phyloP scores from a whole-genome alignment of 2,329 filamentous ascomycete species.

The Hymenoscyphus albidus region DNA sequence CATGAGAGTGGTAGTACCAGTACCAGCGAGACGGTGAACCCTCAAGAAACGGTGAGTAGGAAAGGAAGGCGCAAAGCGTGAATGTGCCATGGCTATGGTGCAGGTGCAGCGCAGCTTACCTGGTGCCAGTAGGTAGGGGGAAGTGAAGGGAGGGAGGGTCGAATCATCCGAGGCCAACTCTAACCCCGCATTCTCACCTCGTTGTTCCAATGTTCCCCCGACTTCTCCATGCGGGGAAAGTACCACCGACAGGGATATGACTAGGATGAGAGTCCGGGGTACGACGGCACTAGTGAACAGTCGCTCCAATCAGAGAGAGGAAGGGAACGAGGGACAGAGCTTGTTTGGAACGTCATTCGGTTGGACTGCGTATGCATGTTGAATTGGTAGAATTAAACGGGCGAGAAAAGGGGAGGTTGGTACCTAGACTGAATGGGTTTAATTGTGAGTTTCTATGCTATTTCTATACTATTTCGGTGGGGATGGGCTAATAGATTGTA shows the following conservation, averaged over 20 bases:
- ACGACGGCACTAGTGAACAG: slow-evolving; percentile 8
- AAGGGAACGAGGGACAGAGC: not conserved
- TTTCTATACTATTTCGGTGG: not conserved
- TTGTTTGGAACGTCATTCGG: slow-evolving; percentile 17
- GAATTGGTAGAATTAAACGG: not conserved
- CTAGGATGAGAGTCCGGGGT: not conserved
- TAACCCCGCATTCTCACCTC: slow-evolving; percentile 14
- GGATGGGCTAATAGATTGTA: not conserved
- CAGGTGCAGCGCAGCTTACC: not conserved
- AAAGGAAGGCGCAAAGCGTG: slow-evolving; percentile 15
- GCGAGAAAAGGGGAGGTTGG: not conserved
- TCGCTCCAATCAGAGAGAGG: slow-evolving; percentile 21
- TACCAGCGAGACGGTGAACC: too few species aligned
- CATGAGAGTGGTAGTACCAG: too few species aligned
- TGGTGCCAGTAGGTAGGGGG: not conserved
- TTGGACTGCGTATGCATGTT: not conserved
- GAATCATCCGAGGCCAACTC: not conserved
- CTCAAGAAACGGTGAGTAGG: slow-evolving; percentile 8
- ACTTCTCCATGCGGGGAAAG: slow-evolving; percentile 5
- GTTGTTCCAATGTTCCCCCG: not conserved
- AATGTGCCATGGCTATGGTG: not conserved
- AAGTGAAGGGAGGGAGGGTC: too few species aligned
- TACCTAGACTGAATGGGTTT: not conserved
- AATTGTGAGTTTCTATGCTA: not conserved
- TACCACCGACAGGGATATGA: not conserved